Evolutionary conservation across 192 early-diverging fungal species (phyloP), one percentile per base, ranked within the genome.

Genomic region (Jimgerdemannia flammicorona): DNA sequence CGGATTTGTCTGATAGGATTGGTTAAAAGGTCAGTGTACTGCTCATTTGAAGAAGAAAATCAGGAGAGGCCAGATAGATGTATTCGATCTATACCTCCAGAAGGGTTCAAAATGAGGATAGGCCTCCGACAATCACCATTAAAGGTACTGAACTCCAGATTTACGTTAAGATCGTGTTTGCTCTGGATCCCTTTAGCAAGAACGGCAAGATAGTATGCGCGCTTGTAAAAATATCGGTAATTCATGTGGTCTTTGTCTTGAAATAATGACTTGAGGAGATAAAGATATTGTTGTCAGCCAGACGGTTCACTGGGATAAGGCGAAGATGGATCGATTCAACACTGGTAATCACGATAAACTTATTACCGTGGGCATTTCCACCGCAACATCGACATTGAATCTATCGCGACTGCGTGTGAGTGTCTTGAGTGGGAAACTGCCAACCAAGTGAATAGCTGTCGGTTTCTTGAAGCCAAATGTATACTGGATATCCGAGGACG

Each of bases 211-310:
- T 96, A 99, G 74, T 93, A 97, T 6, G 97, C 94, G 43, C 97
- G 90, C 77, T 99, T 99, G 88, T 98, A 90, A 78, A 96, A 94
- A 83, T 99, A 99, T 66, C 98, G 85, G 79, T 92, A 89, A 85
- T 99, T 98, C 75, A 97, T 81, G 77, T 93, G 88, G 78, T 99
- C 98, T 79, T 97, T 96, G 69, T 98, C 95, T 76, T 93, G 91
- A 81, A 98, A 94, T 44, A 97, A 70, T 0, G 81, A 74, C 78
- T 91, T 74, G 40, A 77, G 20, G 70, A 43, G 14, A 59, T 14
- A 14, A 44, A 39, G 9, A 63, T 43, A 54, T 17, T 66, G 39
- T 29, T 29, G 29, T 29, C 29, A 29, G 29, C 29, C 0, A 29
- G 29, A 29, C 29, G 0, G 29, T 29, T 29, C 29, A 29, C 29